phyloP scores from a whole-genome alignment of 2,329 filamentous ascomycete species.

The Ophiostoma montium region DNA sequence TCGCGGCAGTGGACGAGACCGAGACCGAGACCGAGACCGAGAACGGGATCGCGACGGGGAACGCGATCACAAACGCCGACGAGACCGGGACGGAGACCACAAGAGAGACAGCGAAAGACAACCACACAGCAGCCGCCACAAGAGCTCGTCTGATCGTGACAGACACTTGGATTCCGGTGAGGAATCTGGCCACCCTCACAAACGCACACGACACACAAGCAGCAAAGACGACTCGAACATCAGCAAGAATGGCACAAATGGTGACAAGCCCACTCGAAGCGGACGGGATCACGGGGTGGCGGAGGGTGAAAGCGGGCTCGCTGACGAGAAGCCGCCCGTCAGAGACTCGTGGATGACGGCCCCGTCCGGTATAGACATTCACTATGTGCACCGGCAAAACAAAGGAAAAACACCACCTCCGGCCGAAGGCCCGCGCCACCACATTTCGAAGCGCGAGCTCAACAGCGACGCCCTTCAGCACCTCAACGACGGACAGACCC shows the following conservation, averaged over 20 bases:
- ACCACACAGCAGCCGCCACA: background rate
- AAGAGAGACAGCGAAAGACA: background rate
- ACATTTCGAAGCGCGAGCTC: constrained; percentile 67
- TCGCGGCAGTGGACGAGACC: background rate
- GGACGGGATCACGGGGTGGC: constrained; percentile 15
- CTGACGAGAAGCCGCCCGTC: constrained; percentile 24
- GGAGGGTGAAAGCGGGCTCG: constrained; percentile 16
- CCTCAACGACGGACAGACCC: constrained; percentile 38
- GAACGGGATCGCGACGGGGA: constrained; percentile 15
- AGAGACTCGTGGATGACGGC: constrained; percentile 94
- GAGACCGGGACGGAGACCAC: background rate
- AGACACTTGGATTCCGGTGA: constrained; percentile 20
- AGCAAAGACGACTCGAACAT: constrained; percentile 21
- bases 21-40: background rate
- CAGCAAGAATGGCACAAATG: constrained; percentile 20
- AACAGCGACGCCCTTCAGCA: constrained; percentile 53
- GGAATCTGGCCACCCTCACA: constrained; percentile 44
- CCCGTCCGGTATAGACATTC: constrained; percentile 66
- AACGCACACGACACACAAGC: constrained; percentile 44
- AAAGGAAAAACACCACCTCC: constrained; percentile 38
- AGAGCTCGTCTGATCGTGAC: background rate
- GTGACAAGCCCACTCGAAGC: no score
- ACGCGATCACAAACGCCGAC: background rate
- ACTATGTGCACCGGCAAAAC: constrained; percentile 57
- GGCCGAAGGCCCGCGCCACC: constrained; percentile 49